Base-by-base conservation (phyloP, 768 basidiomycete species). In the Hypsizygus marmoreus region DNA sequence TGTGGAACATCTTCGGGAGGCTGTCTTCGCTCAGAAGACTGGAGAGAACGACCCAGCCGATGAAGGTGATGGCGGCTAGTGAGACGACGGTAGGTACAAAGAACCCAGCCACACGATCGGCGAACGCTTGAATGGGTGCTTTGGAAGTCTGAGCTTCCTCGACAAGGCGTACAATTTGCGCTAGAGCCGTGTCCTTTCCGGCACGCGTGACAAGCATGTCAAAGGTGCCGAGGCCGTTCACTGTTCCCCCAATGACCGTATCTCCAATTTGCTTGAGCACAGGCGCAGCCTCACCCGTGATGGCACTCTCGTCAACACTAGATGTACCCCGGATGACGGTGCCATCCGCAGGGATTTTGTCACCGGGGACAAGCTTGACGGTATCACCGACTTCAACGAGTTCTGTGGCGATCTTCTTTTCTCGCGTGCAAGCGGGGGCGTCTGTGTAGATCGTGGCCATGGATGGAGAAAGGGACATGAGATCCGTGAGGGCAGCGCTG, bases 71-170 rank as follows among this genome's bases (percentile, higher is more conserved):
- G 4, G 79, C 61, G 1, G 92, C 83, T 20, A 98, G 84, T 0
- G 82, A 72, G 58, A 98, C 86, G 58, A 98, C 95, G 22, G 84
- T 70, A 0, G 97, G 97, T 0, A 99, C 95, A 62, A 99, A 98
- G 71, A 86, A 86, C 9, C 97, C 97, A 0, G 97, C 95, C 33
- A 97, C 84, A 42, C 77, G 82, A 67, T 99, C 97, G 3, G 94
- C 94, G 66, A 97, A 97, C 4, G 89, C 91, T 61, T 99, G 97
- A 51, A 99, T 97, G 8, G 97, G 97, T 2, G 97, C 95, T 65
- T 98, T 98, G 47, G 86, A 89, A 3, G 95, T 98, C 68, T 98
- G 97, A 1, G 97, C 97, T 31, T 98, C 94, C 62, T 98, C 95
- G 51, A 99, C 97, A 43, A 98, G 84, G 56, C 84, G 84, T 49